Conservation (phyloP, 2,329 filamentous ascomycete genomes). For the Domatiomyces globalis region DNA sequence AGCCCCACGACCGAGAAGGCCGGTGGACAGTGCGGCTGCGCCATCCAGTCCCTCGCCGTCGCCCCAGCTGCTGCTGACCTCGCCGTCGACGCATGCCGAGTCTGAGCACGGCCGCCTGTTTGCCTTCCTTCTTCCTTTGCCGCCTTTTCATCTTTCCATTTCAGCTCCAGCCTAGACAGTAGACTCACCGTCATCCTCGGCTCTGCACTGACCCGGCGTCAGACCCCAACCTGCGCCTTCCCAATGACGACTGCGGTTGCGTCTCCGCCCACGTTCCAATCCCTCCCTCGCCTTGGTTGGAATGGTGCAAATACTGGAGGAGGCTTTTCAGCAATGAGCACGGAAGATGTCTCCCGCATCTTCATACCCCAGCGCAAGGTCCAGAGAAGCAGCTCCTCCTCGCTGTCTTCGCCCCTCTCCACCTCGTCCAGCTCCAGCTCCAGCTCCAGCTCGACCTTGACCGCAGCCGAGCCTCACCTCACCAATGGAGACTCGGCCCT, state of each 20-base stretch:
- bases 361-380: conserved; percentile 72
- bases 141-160: not conserved
- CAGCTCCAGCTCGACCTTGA: conserved; percentile 19
- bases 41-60: not conserved
- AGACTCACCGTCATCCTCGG: not conserved
- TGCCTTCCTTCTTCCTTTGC: conserved; percentile 6
- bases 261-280: conserved; percentile 49
- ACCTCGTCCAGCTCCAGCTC: conserved; percentile 32
- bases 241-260: conserved; percentile 51
- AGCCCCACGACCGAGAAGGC: not conserved
- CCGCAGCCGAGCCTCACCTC: conserved; percentile 22
- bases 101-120: conserved; percentile 5
- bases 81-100: conserved; percentile 16
- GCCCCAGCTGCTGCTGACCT: not conserved
- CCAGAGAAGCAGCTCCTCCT: conserved; percentile 80
- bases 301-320: conserved; percentile 45
- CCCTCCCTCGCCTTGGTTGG: conserved; percentile 47
- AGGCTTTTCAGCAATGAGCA: conserved; percentile 56
- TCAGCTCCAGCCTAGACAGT: not conserved
- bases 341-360: conserved; percentile 75
- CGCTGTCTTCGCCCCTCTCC: conserved; percentile 50
- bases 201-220: not conserved
- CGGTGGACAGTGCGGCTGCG: not conserved
- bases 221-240: conserved; percentile 1
- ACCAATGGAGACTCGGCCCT: conserved; percentile 25